Base-by-base conservation (phyloP, 1,284 basidiomycete genomes). In the Cryptococcus hybrid region DNA sequence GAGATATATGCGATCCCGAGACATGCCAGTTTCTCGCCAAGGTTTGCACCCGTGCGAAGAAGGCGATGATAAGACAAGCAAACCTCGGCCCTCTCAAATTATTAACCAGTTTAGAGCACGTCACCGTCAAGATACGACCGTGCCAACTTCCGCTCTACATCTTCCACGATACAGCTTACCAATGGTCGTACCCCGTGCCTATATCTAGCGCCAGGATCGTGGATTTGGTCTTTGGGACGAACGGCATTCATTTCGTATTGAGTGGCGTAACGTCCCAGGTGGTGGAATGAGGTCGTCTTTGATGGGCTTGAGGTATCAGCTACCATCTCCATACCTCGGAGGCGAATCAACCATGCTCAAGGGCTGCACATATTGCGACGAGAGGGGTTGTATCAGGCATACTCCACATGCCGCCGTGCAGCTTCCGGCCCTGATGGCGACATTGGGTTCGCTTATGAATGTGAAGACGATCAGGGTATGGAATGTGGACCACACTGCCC, bases 11-110 rank as follows among this genome's bases (percentile, higher is more conserved):
- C 34, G 37, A 11, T 11, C n/a, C 30, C 13, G 48, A 47, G 12
- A 40, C 24, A 18, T 61, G 59, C 47, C 59, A 61, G 40, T 61
- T 61, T 42, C 15, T 61, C 15, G 44, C 8, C 7, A 61, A 61
- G 30, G 59, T 53, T 3, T 61, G 59, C n/a, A 12, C 15, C 5
- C 34, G 44, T 6, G 49, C 59, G 0, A 24, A 30, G 3, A 43
- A 38, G 7, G 56, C 54, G n/a, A 35, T 61, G 11, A 13, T 61
- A 15, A 47, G 59, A 11, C 18, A 50, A 2, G 8, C 48, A 6
- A 49, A 52, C 9, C 15, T 56, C 11, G 37, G 11, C 9, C 24
- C 43, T 8, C 18, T 50, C 18, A 30, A 9, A 18, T 13, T 30
- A 13, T 39, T 54, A 12, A 36, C 34, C 8, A 38, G 43, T 12